A percentile compares a stretch with the other conserved stretches of the same genome.
These are phyloP conservation scores for Physcia stellaris DNA, from an alignment of 495 filamentous ascomycete species.

Conservation along the genomic window DNA sequence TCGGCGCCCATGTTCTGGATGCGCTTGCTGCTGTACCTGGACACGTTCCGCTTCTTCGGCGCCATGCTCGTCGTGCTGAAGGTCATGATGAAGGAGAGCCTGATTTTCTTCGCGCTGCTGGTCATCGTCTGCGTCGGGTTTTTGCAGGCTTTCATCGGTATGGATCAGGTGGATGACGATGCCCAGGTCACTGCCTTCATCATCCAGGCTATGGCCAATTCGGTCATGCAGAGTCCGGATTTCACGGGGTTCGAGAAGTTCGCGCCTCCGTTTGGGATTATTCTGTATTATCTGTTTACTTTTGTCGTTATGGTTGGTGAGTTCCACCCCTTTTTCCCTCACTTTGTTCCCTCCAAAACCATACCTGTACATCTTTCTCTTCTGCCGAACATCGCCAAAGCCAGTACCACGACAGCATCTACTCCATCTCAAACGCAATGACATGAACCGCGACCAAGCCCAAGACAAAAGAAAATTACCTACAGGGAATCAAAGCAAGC, in stretches of 20 bases:
- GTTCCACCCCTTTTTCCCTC: constrained; percentile 5
- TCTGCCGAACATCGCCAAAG: neutral
- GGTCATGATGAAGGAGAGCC: constrained; percentile 97
- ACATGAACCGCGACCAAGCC: too few species aligned
- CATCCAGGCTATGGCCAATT: constrained; percentile 79
- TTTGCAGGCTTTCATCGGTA: constrained; percentile 86
- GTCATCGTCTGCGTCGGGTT: constrained; percentile 79
- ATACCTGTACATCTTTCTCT: neutral
- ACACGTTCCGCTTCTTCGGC: constrained; percentile 90
- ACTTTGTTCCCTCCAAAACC: neutral
- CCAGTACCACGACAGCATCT: neutral
- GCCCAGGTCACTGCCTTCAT: constrained; percentile 54
- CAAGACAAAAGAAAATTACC: too few species aligned
- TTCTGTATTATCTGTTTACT: constrained; percentile 90
- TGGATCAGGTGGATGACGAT: constrained; percentile 69
- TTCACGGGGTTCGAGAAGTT: constrained; percentile 77
- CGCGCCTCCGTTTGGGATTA: constrained; percentile 67
- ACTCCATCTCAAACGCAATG: neutral
- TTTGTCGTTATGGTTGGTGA: constrained; percentile 83
- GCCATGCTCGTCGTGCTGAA: constrained; percentile 94
- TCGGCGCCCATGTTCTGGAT: constrained; percentile 95
- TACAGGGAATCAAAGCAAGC: too few species aligned
- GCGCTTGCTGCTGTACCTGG: constrained; percentile 82
- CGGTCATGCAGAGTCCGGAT: constrained; percentile 78
- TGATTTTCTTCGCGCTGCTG: constrained; percentile 96